phyloP scores from a whole-genome alignment of 1,284 basidiomycete species.

The Filobasidium uniguttulatum region DNA sequence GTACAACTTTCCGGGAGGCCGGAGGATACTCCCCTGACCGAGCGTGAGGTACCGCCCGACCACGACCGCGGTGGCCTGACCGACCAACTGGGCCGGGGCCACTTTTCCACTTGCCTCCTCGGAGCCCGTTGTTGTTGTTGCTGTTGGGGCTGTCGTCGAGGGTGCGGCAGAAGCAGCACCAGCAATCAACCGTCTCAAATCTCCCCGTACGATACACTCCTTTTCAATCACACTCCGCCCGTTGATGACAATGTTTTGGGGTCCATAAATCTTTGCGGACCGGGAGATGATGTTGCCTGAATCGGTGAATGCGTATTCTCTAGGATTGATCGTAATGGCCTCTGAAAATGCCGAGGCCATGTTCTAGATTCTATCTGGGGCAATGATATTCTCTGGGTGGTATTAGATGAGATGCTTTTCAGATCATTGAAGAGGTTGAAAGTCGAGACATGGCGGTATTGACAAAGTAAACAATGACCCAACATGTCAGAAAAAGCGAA shows the following conservation, averaged over 20 bases:
- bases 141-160: conserved; percentile 18
- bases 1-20: conserved; percentile 43
- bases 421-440: no score
- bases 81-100: conserved; percentile 42
- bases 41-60: conserved; percentile 86
- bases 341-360: conserved; percentile 10
- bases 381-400: no score
- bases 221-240: conserved; percentile 93
- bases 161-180: background rate
- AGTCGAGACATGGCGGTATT: no score
- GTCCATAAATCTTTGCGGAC: conserved; percentile 81
- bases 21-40: conserved; percentile 74
- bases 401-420: no score
- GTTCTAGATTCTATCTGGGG: no score
- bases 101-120: conserved; percentile 22
- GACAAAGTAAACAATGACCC: no score
- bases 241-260: conserved; percentile 90
- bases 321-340: background rate
- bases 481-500: no score
- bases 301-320: conserved; percentile 8
- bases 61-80: conserved; percentile 78
- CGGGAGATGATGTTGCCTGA: conserved; percentile 47
- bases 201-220: conserved; percentile 74
- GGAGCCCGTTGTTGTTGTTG: conserved; percentile 26
- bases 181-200: conserved; percentile 41